Conservation (phyloP, 2,329 filamentous ascomycete genomes). For the Colletotrichum musae region DNA sequence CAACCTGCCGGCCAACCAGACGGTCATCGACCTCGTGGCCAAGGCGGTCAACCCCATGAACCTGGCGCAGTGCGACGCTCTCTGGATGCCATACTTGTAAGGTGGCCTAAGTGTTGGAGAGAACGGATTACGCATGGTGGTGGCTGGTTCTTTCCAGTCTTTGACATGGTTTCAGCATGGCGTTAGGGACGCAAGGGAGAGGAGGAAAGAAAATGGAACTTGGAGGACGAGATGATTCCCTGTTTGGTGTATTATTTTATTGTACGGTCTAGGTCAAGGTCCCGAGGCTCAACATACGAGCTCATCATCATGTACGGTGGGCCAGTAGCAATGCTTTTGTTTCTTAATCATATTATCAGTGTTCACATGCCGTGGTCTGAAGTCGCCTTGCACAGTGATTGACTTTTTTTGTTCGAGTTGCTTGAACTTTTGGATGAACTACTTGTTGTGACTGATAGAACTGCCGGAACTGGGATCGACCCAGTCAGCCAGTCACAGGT, state of each 20-base stretch:
- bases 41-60: slow-evolving; percentile 93
- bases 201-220: slow-evolving; percentile 4
- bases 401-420: neutral
- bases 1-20: slow-evolving; percentile 95
- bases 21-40: slow-evolving; percentile 94
- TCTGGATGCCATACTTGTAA: slow-evolving; percentile 98
- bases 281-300: neutral
- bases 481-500: slow-evolving; percentile 4
- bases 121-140: too few relatives aligned
- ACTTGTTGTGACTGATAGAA: too few relatives aligned
- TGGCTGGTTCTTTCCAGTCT: neutral
- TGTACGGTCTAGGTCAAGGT: slow-evolving; percentile 24
- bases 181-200: slow-evolving; percentile 26
- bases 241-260: slow-evolving; percentile 13
- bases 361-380: too few relatives aligned
- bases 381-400: neutral
- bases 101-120: neutral
- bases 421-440: neutral
- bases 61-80: slow-evolving; percentile 86
- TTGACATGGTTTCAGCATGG: slow-evolving; percentile 37
- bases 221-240: slow-evolving; percentile 28
- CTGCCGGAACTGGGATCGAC: slow-evolving; percentile 4
- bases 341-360: slow-evolving; percentile 26
- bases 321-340: slow-evolving; percentile 7
- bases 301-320: neutral